Base-by-base conservation (phyloP, 352 stramenopile genomes). In the Thalassiosira ordinaria region DNA sequence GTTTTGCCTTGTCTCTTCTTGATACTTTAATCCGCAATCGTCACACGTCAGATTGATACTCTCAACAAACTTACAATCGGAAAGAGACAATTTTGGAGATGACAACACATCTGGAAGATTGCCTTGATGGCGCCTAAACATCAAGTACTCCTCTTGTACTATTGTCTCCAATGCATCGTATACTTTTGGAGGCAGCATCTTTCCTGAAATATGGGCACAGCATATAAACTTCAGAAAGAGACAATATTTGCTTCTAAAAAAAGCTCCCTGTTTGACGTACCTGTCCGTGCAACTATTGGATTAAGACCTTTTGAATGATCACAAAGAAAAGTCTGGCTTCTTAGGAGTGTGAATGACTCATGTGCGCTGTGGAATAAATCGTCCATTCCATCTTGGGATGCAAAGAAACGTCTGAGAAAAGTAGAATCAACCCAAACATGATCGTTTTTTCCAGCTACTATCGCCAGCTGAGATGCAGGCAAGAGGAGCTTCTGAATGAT, bases 381-480 rank as follows among this genome's bases (percentile, higher is more conserved):
- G 24, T 91, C 81, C 61, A 91, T 47, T 3, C 39, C 49, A 47
- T 80, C 71, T 27, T 80, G 51, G 51, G 60, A 85, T 7, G 82
- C 82, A 51, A 91, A 81, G 51, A 90, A 89, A 55, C 69, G 47
- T 31, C 75, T 68, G 5, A 94, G 65, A 33, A 83, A 65, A n/a
- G 69, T 41, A 14, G 61, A 74, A 51, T 88, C 76, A 1, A 93
- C 69, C 84, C 85, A 91, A 60, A 89, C 63, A 24, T 62, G 47
- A 13, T 67, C 39, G 26, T 37, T 44, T 24, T 67, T 33, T 18
- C 33, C 29, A 22, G 49, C 62, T 44, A 24, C 9, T 62, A 41
- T 44, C 29, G 29, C 31, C 13, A 73, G 39, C 22, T 69, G 59
- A 39, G 31, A 69, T 47, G 37, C 13, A 13, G 56, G 46, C 6